phyloP scores from a whole-genome alignment of 305 asterid species.

The Salvia sclarea region DNA sequence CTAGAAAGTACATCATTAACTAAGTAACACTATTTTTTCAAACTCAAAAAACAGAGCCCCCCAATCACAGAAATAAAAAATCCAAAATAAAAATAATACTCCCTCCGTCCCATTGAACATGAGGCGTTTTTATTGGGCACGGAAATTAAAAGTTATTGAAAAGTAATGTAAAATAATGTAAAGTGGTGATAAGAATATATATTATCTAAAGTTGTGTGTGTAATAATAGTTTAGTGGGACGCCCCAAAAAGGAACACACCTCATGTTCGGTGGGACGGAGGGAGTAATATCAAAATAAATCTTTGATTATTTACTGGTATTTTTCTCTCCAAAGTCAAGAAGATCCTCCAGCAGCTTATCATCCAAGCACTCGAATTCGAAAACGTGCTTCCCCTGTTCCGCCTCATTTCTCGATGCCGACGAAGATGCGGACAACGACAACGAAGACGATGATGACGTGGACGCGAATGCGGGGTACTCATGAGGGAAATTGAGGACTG shows the following conservation, averaged over 20 bases:
- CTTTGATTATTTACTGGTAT: neutral
- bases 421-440: neutral
- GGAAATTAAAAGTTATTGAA: no score
- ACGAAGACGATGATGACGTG: neutral
- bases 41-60: neutral
- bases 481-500: slow-evolving; percentile 68
- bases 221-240: no score
- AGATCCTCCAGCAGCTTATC: slow-evolving; percentile 63
- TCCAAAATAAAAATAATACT: neutral
- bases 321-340: slow-evolving; percentile 43
- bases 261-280: no score
- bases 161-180: no score
- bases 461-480: slow-evolving; percentile 47
- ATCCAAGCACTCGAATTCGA: slow-evolving; percentile 62
- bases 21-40: neutral
- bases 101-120: no score
- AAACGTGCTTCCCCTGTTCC: slow-evolving; percentile 40
- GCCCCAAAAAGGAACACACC: no score
- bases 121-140: no score
- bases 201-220: no score
- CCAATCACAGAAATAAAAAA: neutral
- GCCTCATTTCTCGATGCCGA: slow-evolving; percentile 1
- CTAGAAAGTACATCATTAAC: slow-evolving; percentile 8
- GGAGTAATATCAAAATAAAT: neutral
- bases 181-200: no score